Conservation (phyloP, 805 yeast species). For the Lipomyces starkeyi region DNA sequence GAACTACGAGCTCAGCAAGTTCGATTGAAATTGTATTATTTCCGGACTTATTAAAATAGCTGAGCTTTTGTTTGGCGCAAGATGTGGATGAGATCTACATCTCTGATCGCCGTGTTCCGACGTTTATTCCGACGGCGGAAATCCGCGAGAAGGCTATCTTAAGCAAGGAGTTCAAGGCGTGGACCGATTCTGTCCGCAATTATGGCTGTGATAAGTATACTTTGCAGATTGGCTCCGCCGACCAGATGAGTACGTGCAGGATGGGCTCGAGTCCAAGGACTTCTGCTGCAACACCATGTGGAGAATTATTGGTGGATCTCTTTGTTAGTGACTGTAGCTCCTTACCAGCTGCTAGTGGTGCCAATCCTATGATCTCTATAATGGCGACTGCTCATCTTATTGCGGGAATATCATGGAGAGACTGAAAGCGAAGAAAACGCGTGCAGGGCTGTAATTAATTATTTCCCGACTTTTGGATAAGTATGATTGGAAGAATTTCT, state of each 20-base stretch:
- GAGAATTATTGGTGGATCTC: conserved; percentile 56
- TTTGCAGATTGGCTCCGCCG: conserved; percentile 55
- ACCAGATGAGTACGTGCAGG: conserved; percentile 60
- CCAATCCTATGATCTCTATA: conserved; percentile 59
- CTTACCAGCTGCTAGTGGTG: conserved; percentile 61
- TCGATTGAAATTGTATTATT: conserved; percentile 47
- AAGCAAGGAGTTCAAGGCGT: conserved; percentile 52
- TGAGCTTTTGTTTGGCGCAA: conserved; percentile 19
- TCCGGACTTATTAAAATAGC: conserved; percentile 16
- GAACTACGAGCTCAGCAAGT: conserved; percentile 52
- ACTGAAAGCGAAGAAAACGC: conserved; percentile 14
- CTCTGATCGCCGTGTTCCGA: conserved; percentile 16
- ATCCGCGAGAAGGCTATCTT: conserved; percentile 49
- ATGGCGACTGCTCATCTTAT: conserved; percentile 56
- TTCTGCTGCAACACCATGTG: conserved; percentile 54
- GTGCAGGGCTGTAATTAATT: neutral
- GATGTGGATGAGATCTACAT: conserved; percentile 18
- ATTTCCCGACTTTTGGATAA: neutral
- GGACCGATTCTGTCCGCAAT: conserved; percentile 42
- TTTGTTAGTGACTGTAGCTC: conserved; percentile 58
- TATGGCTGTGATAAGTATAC: conserved; percentile 42
- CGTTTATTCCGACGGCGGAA: conserved; percentile 39
- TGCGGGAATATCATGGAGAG: conserved; percentile 48
- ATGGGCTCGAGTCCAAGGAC: conserved; percentile 55
- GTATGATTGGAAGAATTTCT: neutral